phyloP scores from a whole-genome alignment of 108 stramenopile genomes.

The Heterococcus sp. region DNA sequence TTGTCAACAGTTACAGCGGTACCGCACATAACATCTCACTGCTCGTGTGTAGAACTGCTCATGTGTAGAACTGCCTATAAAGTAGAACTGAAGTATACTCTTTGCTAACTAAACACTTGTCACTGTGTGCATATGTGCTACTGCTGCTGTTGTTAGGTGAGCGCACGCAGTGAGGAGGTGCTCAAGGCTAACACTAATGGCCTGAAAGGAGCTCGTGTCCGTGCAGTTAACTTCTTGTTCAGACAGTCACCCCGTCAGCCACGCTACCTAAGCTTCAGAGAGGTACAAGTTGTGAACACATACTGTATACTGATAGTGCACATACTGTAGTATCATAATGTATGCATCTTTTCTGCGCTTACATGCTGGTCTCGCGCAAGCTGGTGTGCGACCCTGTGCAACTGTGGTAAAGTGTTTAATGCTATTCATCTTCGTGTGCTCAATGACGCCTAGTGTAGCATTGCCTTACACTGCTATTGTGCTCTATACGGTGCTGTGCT shows the following conservation, averaged over 20 bases:
- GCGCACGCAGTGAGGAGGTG: constrained; percentile 41
- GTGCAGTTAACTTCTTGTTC: constrained; percentile 70
- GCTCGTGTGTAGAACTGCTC: too few species aligned
- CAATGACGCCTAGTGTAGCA: too few species aligned
- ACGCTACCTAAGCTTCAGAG: constrained; percentile 74
- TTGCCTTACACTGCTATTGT: neutral
- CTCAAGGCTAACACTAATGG: neutral
- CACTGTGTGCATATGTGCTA: neutral
- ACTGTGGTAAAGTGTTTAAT: too few species aligned
- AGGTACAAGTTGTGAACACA: constrained; percentile 59
- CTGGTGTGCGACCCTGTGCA: too few species aligned
- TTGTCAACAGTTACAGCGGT: too few species aligned
- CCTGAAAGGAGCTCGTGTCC: constrained; percentile 59
- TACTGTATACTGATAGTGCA: constrained; percentile 11
- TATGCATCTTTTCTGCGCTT: too few species aligned
- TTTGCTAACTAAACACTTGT: too few species aligned
- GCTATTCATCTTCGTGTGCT: too few species aligned
- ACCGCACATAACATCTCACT: too few species aligned
- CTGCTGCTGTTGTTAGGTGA: constrained; percentile 50
- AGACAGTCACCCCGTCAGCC: constrained; percentile 70
- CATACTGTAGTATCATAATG: neutral
- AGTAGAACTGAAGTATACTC: too few species aligned
- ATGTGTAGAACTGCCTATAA: too few species aligned
- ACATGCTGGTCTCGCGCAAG: too few species aligned
- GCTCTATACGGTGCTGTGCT: neutral